These are phyloP conservation scores for Aspergillus quadrilineatus DNA, from an alignment of 2,329 filamentous ascomycete species.

Conservation along the genomic window DNA sequence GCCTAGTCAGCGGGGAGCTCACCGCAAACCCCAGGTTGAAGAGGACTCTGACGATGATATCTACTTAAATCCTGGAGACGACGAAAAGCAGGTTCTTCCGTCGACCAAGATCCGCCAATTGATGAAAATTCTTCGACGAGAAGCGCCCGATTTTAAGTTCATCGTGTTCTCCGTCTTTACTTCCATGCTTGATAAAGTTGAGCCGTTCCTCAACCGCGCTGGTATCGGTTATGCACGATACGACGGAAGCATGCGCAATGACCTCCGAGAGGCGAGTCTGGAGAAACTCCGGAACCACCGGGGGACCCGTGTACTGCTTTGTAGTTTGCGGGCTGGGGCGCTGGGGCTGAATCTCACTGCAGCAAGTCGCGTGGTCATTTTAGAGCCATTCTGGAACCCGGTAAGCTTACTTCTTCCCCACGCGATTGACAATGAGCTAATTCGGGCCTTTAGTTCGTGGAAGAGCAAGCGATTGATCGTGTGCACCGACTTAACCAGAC, in stretches of 20 bases:
- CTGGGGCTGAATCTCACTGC: slow-evolving; percentile 92
- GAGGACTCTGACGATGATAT: slow-evolving; percentile 44
- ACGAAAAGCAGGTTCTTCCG: slow-evolving; percentile 46
- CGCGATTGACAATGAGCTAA: slow-evolving; percentile 13
- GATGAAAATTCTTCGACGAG: slow-evolving; percentile 73
- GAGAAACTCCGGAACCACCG: slow-evolving; percentile 72
- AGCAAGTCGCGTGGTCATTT: slow-evolving; percentile 85
- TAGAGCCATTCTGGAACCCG: slow-evolving; percentile 99
- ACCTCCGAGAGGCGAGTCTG: slow-evolving; percentile 83
- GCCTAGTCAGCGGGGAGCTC: slow-evolving; percentile 21
- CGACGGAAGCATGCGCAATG: slow-evolving; percentile 93
- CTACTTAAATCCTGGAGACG: slow-evolving; percentile 41
- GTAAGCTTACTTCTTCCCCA: slow-evolving; percentile 48
- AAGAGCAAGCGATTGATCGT: slow-evolving; percentile 97
- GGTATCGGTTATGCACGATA: slow-evolving; percentile 82
- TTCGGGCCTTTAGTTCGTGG: slow-evolving; percentile 67
- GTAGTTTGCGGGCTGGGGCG: slow-evolving; percentile 89
- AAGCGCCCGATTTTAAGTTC: slow-evolving; percentile 83
- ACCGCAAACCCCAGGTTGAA: slow-evolving; percentile 29
- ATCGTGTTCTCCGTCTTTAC: slow-evolving; percentile 99
- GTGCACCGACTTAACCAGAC: slow-evolving; percentile 98
- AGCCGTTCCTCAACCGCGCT: slow-evolving; percentile 78
- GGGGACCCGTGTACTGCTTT: slow-evolving; percentile 78
- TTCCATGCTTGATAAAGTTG: slow-evolving; percentile 93
- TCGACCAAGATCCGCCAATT: slow-evolving; percentile 93